Base-by-base conservation (phyloP, 1,284 basidiomycete species). In the Porogramme epimiltina region DNA sequence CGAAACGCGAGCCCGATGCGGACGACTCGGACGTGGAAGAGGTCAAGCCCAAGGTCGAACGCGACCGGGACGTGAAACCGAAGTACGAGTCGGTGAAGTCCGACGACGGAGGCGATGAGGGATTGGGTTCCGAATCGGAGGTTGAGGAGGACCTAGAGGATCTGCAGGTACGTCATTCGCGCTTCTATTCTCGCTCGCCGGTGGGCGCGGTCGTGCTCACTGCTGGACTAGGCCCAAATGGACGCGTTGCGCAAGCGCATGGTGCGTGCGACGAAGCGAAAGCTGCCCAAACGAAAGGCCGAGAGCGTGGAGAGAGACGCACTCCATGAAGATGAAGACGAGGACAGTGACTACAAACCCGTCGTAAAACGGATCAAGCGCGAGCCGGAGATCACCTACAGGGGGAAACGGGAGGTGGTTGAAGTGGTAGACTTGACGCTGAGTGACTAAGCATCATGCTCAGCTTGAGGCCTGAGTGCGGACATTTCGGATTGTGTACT, bases 351-450 rank as follows among this genome's bases (percentile, higher is more conserved):
- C 16, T 45, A 23, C 33, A 23, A 38, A 31, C 9, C 34, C n/a
- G n/a, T n/a, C n/a, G n/a, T 0, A 10, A 18, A 25, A 18, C 44
- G 34, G 28, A 13, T 38, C 25, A 47, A 47, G 37, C 24, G 16
- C 13, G 45, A 47, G 37, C 45, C 37, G 3, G 45, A 37, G 8
- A 6, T 37, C 9, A n/a, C n/a, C 5, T 5, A 9, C 34, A n/a
- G 5, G 34, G 31, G 36, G 38, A 51, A 51, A 44, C 45, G 45
- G 49, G 43, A 22, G 2, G 19, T 46, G n/a, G 41, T 46, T 18
- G 49, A 22, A 2, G 19, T 46, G n/a, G 41, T 46, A n/a, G 49
- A 51, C 39, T 34, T 51, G 44, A 51, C 49, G 23, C 41, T 51
- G 39, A 51, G 49, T 31, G 49, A 51, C 24, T 51, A 20, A 16